Conservation (phyloP, 352 stramenopile genomes). For the Salisapilia sapeloensis region DNA sequence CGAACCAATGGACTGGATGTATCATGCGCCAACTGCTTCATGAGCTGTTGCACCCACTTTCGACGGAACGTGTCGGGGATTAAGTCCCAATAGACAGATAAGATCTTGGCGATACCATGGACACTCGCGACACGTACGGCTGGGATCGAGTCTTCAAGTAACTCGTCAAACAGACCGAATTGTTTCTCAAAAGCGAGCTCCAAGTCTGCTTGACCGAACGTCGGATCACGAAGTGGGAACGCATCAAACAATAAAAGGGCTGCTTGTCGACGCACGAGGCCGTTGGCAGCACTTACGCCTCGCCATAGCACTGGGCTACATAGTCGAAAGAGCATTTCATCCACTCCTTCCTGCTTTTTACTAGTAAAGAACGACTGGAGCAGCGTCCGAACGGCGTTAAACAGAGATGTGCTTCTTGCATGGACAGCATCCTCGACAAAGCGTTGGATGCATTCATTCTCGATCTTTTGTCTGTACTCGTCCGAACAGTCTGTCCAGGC, state of each 20-base stretch:
- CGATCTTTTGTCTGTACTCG: slow-evolving; percentile 39
- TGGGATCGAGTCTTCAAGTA: slow-evolving; percentile 56
- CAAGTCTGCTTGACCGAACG: slow-evolving; percentile 61
- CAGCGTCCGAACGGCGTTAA: slow-evolving; percentile 39
- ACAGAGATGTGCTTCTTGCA: slow-evolving; percentile 43
- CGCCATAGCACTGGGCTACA: slow-evolving; percentile 77
- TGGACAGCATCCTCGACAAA: slow-evolving; percentile 63
- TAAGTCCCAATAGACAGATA: slow-evolving; percentile 76
- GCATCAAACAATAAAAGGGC: slow-evolving; percentile 72
- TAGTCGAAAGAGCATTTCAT: slow-evolving; percentile 73
- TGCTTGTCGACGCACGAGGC: slow-evolving; percentile 66
- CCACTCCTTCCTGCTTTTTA: slow-evolving; percentile 59
- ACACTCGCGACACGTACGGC: slow-evolving; percentile 62
- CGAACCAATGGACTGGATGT: slow-evolving; percentile 54
- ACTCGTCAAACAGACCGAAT: slow-evolving; percentile 66
- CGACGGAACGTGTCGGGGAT: slow-evolving; percentile 64
- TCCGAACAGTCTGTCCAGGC: slow-evolving; percentile 50
- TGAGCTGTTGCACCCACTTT: slow-evolving; percentile 65
- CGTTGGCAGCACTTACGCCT: slow-evolving; percentile 64
- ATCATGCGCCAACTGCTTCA: slow-evolving; percentile 73
- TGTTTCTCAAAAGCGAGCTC: slow-evolving; percentile 64
- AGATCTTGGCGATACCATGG: slow-evolving; percentile 62
- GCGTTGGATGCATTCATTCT: slow-evolving; percentile 70
- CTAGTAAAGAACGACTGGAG: slow-evolving; percentile 78
- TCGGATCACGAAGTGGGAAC: slow-evolving; percentile 61